Evolutionary conservation across 2,329 filamentous ascomycete genomes (phyloP).

Genomic region (Aspergillus chevalieri): DNA sequence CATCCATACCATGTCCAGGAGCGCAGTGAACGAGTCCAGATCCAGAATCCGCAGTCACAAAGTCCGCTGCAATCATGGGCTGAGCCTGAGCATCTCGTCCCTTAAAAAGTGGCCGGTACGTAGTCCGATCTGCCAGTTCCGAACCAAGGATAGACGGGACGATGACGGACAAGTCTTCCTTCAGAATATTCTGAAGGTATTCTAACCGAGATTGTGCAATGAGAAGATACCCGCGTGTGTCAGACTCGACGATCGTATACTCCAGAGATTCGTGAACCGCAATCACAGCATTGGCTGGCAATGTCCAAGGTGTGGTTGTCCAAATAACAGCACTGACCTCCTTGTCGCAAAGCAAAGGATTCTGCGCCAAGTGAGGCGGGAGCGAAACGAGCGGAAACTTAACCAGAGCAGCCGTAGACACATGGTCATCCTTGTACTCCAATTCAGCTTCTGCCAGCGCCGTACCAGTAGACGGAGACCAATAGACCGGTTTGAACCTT

Average conservation of each 20-base stretch:
- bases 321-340: constrained; percentile 79
- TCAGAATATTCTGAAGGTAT: constrained; percentile 47
- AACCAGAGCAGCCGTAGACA: constrained; percentile 59
- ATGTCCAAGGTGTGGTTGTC: constrained; percentile 97
- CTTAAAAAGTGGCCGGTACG: constrained; percentile 67
- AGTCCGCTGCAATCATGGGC: constrained; percentile 74
- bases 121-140: constrained; percentile 55
- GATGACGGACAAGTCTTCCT: constrained; percentile 47
- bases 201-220: constrained; percentile 67
- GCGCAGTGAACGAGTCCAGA: constrained; percentile 92
- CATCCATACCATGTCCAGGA: constrained; percentile 92
- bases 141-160: constrained; percentile 56
- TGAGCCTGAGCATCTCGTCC: constrained; percentile 53
- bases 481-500: constrained; percentile 59
- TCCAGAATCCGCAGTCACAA: constrained; percentile 84
- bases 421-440: constrained; percentile 58
- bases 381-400: constrained; percentile 61
- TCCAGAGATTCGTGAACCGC: constrained; percentile 68
- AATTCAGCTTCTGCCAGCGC: constrained; percentile 60
- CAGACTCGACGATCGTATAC: constrained; percentile 62
- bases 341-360: constrained; percentile 38
- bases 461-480: constrained; percentile 60
- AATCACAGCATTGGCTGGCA: constrained; percentile 87
- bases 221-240: constrained; percentile 56
- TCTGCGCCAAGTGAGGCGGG: constrained; percentile 39